Evolutionary conservation across 805 yeast genomes (phyloP).

Genomic region (Ogataea nakhonphanomensis): DNA sequence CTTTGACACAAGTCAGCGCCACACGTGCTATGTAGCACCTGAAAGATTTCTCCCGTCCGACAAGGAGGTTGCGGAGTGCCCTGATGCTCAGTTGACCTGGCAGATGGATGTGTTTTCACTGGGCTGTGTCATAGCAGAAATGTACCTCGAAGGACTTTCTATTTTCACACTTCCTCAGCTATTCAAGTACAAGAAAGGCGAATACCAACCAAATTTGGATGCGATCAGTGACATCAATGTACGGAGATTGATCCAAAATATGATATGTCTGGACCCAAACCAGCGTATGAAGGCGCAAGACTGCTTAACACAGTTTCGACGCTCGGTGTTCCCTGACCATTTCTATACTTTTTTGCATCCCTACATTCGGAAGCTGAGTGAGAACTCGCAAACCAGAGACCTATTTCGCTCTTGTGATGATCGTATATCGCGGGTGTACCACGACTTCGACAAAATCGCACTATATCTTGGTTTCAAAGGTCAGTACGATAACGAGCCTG

Average conservation of each 20-base stretch:
- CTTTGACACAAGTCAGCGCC: conserved; percentile 84
- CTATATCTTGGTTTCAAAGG: conserved; percentile 37
- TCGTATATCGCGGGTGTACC: conserved; percentile 58
- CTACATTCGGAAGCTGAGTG: conserved; percentile 44
- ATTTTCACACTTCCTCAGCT: conserved; percentile 83
- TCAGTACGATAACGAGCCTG: conserved; percentile 15
- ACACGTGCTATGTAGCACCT: conserved; percentile 91
- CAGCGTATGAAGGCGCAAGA: conserved; percentile 55
- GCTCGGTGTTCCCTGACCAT: conserved; percentile 56
- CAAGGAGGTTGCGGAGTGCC: conserved; percentile 18
- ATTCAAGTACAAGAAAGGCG: conserved; percentile 73
- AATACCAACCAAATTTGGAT: conserved; percentile 60
- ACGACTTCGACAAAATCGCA: conserved; percentile 52
- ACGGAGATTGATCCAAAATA: conserved; percentile 52
- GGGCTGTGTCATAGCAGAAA: conserved; percentile 89
- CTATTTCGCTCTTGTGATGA: conserved; percentile 44
- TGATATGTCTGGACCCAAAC: conserved; percentile 63
- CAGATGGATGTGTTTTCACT: conserved; percentile 80
- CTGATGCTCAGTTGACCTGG: conserved; percentile 38
- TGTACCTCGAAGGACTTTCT: conserved; percentile 82
- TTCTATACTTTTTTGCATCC: conserved; percentile 69
- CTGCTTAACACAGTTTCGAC: conserved; percentile 49
- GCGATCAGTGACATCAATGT: conserved; percentile 50
- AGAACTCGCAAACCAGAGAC: conserved; percentile 16
- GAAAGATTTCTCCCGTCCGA: conserved; percentile 63